phyloP scores from a whole-genome alignment of 2,329 filamentous ascomycete genomes.

The Colletotrichum sp. region DNA sequence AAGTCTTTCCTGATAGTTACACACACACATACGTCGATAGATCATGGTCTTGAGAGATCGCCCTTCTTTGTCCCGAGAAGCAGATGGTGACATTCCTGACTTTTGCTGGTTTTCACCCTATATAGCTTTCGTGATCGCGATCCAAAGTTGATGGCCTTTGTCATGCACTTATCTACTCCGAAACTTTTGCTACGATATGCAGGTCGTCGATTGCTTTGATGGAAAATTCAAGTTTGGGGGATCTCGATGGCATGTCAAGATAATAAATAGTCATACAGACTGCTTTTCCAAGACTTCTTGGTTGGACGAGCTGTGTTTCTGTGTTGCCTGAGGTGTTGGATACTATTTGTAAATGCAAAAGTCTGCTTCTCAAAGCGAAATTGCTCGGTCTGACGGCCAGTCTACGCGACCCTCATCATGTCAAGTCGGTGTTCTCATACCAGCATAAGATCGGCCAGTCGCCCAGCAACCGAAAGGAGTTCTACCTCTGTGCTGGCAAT shows the following conservation, averaged over 20 bases:
- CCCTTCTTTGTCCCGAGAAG: not conserved
- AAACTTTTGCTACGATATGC: not conserved
- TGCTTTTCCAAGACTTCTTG: not conserved
- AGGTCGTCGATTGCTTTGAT: accelerated
- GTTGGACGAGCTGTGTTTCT: not conserved
- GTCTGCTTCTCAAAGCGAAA: accelerated
- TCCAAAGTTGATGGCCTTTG: accelerated
- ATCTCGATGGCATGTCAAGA: accelerated
- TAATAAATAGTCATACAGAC: not conserved
- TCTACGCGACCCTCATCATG: not conserved
- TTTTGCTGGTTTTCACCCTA: not conserved
- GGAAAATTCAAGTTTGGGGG: not conserved
- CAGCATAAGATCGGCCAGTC: not conserved
- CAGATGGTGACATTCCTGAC: not conserved
- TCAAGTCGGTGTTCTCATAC: accelerated
- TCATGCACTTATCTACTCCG: not conserved
- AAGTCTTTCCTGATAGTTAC: not conserved
- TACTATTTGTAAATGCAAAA: too few relatives aligned
- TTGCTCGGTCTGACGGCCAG: not conserved
- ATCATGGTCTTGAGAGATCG: not conserved
- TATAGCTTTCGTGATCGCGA: accelerated
- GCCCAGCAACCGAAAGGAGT: not conserved
- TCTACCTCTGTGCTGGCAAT: not conserved
- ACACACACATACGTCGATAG: not conserved
- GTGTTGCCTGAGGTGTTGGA: too few relatives aligned